These are phyloP conservation scores for Trichoderma atrobrunneum DNA, from an alignment of 2,329 filamentous ascomycete species.

Conservation along the genomic window DNA sequence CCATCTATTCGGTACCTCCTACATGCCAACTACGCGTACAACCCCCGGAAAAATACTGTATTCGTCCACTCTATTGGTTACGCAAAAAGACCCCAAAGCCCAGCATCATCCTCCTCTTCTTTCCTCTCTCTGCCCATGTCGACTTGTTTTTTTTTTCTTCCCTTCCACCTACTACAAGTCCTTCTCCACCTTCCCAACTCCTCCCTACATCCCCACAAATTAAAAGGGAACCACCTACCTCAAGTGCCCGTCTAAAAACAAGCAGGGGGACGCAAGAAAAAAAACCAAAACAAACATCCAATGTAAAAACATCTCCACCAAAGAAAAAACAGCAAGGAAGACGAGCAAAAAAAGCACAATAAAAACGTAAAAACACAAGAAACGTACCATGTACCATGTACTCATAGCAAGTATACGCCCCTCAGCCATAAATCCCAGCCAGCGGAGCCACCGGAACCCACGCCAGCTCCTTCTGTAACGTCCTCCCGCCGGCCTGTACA, in stretches of 20 bases:
- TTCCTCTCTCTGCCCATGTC: not conserved
- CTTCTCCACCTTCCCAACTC: not conserved
- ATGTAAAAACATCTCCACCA: not conserved
- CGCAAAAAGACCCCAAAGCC: not conserved
- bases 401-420: not conserved
- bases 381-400: not conserved
- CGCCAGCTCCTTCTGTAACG: not conserved
- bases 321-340: not conserved
- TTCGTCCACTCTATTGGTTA: not conserved
- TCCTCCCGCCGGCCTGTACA: not conserved
- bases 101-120: not conserved
- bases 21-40: not conserved
- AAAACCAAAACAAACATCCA: not conserved
- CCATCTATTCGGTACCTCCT: not conserved
- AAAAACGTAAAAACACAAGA: not conserved
- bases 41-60: not conserved
- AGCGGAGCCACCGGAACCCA: constrained; percentile 4
- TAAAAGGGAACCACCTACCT: not conserved
- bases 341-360: not conserved
- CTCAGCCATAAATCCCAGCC: not conserved
- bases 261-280: not conserved
- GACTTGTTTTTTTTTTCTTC: not conserved
- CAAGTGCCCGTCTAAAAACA: not conserved
- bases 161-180: not conserved
- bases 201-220: not conserved